phyloP scores from a whole-genome alignment of 2,329 filamentous ascomycete genomes.

The Colletotrichum lini region DNA sequence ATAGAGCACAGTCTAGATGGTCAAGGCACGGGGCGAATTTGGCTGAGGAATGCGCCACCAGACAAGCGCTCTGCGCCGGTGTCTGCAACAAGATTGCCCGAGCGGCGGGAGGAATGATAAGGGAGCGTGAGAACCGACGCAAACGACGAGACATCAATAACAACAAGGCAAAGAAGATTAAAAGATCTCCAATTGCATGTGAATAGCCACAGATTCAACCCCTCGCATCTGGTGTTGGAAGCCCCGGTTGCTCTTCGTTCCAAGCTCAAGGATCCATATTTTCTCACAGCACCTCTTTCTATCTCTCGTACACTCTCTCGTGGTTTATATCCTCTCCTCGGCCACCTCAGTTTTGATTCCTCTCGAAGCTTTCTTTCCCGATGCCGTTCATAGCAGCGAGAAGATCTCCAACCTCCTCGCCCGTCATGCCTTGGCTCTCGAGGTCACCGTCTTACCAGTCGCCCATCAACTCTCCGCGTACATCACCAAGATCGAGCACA shows the following conservation, averaged over 20 bases:
- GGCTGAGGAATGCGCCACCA: constrained; percentile 40
- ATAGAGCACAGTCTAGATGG: constrained; percentile 25
- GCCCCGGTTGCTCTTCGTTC: constrained; percentile 6
- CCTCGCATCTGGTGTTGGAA: constrained; percentile 10
- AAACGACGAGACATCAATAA: constrained; percentile 40
- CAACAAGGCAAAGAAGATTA: constrained; percentile 34
- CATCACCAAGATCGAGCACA: constrained; percentile 33
- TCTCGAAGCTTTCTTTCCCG: constrained; percentile 3
- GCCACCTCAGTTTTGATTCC: background rate
- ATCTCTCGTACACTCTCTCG: too few relatives aligned
- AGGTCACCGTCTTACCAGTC: constrained; percentile 41
- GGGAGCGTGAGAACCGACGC: constrained; percentile 22
- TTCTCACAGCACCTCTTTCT: background rate
- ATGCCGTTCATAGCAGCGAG: constrained; percentile 42
- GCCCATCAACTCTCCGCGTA: constrained; percentile 27
- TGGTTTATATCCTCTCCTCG: background rate
- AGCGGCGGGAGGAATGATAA: constrained; percentile 42
- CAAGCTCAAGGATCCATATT: constrained; percentile 4
- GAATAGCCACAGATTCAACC: constrained; percentile 17
- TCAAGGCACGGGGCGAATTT: constrained; percentile 41
- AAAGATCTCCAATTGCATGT: constrained; percentile 36
- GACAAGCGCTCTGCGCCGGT: constrained; percentile 38
- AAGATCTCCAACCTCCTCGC: constrained; percentile 36
- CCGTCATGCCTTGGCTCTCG: constrained; percentile 39
- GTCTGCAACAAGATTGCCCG: constrained; percentile 43